Conservation (phyloP, 805 yeast genomes). For the Saccharomycopsis javanensis region DNA sequence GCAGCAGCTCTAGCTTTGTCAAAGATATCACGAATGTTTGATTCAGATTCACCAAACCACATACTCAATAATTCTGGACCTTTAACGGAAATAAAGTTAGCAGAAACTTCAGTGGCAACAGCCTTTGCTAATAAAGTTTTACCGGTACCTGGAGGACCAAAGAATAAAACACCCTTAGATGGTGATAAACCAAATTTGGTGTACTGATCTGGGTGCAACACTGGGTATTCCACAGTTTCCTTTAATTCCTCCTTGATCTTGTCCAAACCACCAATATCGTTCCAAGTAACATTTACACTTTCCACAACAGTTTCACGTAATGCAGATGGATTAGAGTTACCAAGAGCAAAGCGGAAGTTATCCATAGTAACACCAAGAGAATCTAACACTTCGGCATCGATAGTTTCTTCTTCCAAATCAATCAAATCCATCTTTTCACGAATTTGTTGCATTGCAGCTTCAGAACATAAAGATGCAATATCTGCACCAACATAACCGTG, state of each 20-base stretch:
- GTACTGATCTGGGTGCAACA: constrained; percentile 96
- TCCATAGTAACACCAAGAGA: constrained; percentile 98
- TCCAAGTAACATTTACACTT: constrained; percentile 98
- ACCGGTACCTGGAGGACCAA: constrained; percentile 99
- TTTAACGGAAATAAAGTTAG: constrained; percentile 93
- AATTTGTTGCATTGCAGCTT: constrained; percentile 99
- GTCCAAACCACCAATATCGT: constrained; percentile 98
- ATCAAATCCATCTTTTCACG: constrained; percentile 99
- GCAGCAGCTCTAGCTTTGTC: constrained; percentile 99
- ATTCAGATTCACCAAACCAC: constrained; percentile 99
- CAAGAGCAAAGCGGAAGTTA: constrained; percentile 94
- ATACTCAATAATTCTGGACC: constrained; percentile 95
- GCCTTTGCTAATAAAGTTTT: constrained; percentile 97
- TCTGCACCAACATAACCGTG: constrained; percentile 99
- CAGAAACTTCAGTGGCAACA: constrained; percentile 98
- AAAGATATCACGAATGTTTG: constrained; percentile 93
- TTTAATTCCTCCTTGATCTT: constrained; percentile 92
- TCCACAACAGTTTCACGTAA: constrained; percentile 99
- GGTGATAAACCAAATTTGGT: constrained; percentile 97
- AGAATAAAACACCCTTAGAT: constrained; percentile 95
- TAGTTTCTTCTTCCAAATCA: constrained; percentile 91
- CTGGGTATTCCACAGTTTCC: constrained; percentile 99
- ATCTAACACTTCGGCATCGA: constrained; percentile 94
- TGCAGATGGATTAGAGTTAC: constrained; percentile 97
- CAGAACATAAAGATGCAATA: constrained; percentile 97